These are phyloP conservation scores for Lachnellula cervina DNA, from an alignment of 2,329 filamentous ascomycete species.

Conservation along the genomic window DNA sequence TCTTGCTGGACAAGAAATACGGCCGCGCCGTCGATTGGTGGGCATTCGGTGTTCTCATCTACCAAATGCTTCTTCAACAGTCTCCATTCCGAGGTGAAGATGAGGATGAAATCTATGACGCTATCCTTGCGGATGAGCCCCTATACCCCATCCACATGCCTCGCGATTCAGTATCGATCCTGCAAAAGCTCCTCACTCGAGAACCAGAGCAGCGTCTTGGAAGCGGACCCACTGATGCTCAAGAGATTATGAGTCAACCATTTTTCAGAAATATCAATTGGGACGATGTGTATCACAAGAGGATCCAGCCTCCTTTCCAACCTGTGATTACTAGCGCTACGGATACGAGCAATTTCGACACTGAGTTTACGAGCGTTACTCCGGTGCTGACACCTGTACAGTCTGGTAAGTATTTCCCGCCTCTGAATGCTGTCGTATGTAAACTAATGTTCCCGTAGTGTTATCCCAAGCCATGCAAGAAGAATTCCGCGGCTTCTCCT, in stretches of 20 bases:
- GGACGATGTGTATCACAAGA: constrained; percentile 98
- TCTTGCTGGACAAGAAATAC: constrained; percentile 97
- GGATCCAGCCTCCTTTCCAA: constrained; percentile 81
- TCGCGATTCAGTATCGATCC: constrained; percentile 91
- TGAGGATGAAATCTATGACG: constrained; percentile 98
- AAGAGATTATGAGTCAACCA: constrained; percentile 97
- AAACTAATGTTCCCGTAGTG: constrained; percentile 48
- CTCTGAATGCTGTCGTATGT: not conserved
- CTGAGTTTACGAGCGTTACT: constrained; percentile 96
- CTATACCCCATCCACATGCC: constrained; percentile 99
- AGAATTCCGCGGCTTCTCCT: constrained; percentile 98
- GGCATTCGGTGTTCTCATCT: constrained; percentile 98
- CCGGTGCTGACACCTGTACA: constrained; percentile 96
- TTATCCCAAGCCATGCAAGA: constrained; percentile 98
- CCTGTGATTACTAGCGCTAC: constrained; percentile 87
- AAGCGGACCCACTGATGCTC: constrained; percentile 91
- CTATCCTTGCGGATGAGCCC: constrained; percentile 94
- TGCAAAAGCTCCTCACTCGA: constrained; percentile 93
- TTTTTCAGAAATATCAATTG: constrained; percentile 98
- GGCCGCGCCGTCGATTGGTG: constrained; percentile 98
- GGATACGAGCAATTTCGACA: constrained; percentile 99
- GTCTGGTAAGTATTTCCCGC: constrained; percentile 65
- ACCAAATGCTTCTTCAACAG: constrained; percentile 98
- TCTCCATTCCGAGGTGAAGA: constrained; percentile 98
- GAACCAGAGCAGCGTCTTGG: constrained; percentile 91